Conservation (phyloP, 768 basidiomycete genomes). For the Psilocybe cubensis region DNA sequence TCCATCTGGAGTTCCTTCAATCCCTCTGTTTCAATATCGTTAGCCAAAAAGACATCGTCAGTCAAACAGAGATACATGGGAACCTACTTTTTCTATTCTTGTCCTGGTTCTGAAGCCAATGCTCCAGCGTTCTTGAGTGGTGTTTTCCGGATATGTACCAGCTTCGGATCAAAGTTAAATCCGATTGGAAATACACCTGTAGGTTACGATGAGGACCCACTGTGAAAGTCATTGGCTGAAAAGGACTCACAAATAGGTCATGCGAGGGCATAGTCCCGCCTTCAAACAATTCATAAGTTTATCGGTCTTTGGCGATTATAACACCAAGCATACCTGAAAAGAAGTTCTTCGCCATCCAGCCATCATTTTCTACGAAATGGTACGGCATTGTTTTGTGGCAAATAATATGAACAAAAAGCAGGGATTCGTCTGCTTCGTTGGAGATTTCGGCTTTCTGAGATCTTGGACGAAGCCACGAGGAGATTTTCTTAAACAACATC, state of each 20-base stretch:
- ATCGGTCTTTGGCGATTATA: background rate
- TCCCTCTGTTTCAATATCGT: constrained; percentile 41
- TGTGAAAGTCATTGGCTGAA: too few relatives aligned
- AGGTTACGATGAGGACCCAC: too few relatives aligned
- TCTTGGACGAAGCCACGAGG: constrained; percentile 63
- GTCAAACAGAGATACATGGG: too few relatives aligned
- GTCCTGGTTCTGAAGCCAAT: constrained; percentile 67
- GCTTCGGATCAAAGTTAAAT: constrained; percentile 58
- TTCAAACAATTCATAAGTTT: background rate
- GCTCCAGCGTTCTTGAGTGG: constrained; percentile 67
- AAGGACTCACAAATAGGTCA: constrained; percentile 51
- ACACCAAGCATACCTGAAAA: constrained; percentile 48
- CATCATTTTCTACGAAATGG: constrained; percentile 69
- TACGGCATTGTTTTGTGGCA: constrained; percentile 67
- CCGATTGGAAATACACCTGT: constrained; percentile 66
- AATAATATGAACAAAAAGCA: constrained; percentile 74
- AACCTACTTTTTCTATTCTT: constrained; percentile 47
- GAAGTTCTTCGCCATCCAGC: constrained; percentile 79
- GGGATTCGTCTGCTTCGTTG: constrained; percentile 49
- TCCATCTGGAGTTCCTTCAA: constrained; percentile 52
- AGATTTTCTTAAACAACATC: constrained; percentile 58
- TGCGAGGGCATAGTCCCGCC: constrained; percentile 76
- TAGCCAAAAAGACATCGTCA: too few relatives aligned
- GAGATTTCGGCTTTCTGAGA: background rate
- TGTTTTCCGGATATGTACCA: constrained; percentile 68